Conservation (phyloP, 2,329 filamentous ascomycete species). For the Pyrenochaeta sp. region DNA sequence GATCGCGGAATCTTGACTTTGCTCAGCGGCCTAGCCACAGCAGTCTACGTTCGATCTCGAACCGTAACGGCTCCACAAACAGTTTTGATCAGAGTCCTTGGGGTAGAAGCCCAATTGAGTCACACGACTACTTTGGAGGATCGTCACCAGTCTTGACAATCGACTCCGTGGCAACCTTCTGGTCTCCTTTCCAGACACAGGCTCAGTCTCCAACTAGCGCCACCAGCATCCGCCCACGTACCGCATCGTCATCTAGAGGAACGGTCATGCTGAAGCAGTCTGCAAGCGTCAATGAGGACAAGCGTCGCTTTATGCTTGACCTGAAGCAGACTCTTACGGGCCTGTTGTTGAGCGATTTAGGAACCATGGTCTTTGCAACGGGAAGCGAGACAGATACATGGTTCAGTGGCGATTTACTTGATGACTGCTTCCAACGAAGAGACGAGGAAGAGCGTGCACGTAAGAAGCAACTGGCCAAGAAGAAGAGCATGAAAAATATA, state of each 20-base stretch:
- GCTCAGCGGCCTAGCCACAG: constrained; percentile 62
- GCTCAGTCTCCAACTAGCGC: constrained; percentile 70
- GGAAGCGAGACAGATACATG: constrained; percentile 94
- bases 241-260: constrained; percentile 72
- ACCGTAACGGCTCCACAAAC: constrained; percentile 72
- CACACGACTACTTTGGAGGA: constrained; percentile 74
- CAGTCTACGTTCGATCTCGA: constrained; percentile 66
- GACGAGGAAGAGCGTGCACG: constrained; percentile 53
- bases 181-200: constrained; percentile 82
- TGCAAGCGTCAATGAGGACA: constrained; percentile 70
- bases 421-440: constrained; percentile 52
- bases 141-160: constrained; percentile 74
- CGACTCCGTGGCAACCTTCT: constrained; percentile 82
- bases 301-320: constrained; percentile 78
- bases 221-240: constrained; percentile 70
- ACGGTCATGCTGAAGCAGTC: constrained; percentile 69
- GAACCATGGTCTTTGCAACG: constrained; percentile 82
- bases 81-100: constrained; percentile 75
- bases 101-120: constrained; percentile 71
- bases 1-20: constrained; percentile 54
- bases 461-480: constrained; percentile 47
- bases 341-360: constrained; percentile 86
- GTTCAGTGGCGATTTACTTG: constrained; percentile 71
- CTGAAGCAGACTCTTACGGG: constrained; percentile 83
- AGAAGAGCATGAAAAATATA: constrained; percentile 70